phyloP scores from a whole-genome alignment of 768 basidiomycete genomes.

The Gloeopeniophorella convolvens region DNA sequence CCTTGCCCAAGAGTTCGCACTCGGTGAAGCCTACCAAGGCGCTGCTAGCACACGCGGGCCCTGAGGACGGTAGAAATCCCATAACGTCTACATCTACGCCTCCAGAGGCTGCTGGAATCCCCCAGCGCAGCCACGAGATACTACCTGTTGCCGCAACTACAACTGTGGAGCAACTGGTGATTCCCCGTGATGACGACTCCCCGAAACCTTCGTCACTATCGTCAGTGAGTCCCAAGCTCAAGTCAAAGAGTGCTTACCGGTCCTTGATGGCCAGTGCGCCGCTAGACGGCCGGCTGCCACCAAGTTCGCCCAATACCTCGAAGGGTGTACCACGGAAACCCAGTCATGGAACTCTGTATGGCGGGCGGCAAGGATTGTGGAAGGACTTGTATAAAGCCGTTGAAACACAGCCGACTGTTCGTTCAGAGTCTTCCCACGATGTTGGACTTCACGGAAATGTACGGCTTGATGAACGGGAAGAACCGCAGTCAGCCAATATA shows the following conservation, averaged over 20 bases:
- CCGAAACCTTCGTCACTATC: neutral
- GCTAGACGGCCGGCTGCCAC: too few species aligned
- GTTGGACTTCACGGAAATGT: neutral
- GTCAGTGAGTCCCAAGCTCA: neutral
- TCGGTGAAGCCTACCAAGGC: neutral
- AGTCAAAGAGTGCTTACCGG: too few species aligned
- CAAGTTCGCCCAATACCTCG: neutral
- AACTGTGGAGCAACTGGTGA: neutral
- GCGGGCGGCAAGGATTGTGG: slow-evolving; percentile 12
- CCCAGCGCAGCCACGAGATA: too few species aligned
- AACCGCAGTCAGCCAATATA: neutral
- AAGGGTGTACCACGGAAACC: neutral
- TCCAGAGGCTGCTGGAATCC: too few species aligned
- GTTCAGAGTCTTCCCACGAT: neutral
- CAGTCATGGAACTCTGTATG: slow-evolving; percentile 12
- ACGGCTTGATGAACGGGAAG: neutral
- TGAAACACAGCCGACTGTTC: neutral
- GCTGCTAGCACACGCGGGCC: too few species aligned
- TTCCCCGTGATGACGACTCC: neutral
- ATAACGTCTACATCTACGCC: too few species aligned
- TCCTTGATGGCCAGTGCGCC: too few species aligned
- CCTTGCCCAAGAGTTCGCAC: neutral
- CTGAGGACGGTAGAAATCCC: too few species aligned
- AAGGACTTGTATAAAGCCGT: slow-evolving; percentile 12
- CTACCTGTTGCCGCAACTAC: too few species aligned